Percentiles rank a stretch among this genome's conserved stretches.
Evolutionary conservation across 2,329 filamentous ascomycete species (phyloP).

Genomic region (Aspergillus jensenii): DNA sequence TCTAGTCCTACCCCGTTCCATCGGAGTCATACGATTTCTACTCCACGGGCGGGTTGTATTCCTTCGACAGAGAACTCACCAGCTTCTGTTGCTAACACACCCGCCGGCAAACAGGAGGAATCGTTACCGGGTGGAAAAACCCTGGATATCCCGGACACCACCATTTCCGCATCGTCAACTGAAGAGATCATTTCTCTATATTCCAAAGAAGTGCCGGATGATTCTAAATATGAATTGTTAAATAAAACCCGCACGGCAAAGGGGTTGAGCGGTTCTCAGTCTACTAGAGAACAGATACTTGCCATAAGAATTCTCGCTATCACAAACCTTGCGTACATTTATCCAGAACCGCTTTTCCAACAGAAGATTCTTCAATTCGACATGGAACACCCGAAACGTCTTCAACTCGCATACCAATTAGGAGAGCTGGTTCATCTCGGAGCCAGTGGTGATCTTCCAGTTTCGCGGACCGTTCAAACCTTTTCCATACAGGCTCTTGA

Average conservation of each 20-base stretch:
- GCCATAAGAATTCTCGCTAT: conserved; percentile 82
- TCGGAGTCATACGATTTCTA: conserved; percentile 62
- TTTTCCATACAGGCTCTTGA: conserved; percentile 80
- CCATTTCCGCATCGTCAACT: conserved; percentile 39
- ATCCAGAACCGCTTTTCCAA: conserved; percentile 77
- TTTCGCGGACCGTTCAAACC: conserved; percentile 77
- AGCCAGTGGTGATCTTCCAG: conserved; percentile 63
- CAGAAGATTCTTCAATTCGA: conserved; percentile 86
- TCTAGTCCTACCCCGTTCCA: conserved; percentile 74
- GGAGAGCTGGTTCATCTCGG: conserved; percentile 87
- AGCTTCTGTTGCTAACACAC: conserved; percentile 48
- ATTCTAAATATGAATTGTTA: conserved; percentile 79
- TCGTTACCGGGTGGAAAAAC: conserved; percentile 48
- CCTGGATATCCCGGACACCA: conserved; percentile 62
- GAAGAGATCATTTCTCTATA: conserved; percentile 41
- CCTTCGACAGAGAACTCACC: conserved; percentile 49
- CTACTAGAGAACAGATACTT: conserved; percentile 72
- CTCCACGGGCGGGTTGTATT: conserved; percentile 51
- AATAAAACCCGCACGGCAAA: conserved; percentile 81
- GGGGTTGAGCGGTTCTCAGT: conserved; percentile 66
- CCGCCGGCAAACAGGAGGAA: conserved; percentile 35
- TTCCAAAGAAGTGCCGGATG: conserved; percentile 66
- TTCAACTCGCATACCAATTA: conserved; percentile 88
- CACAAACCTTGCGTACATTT: conserved; percentile 87
- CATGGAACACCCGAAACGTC: conserved; percentile 80